Conservation (phyloP, 2,329 filamentous ascomycete species). For the Aspergillus jensenii region DNA sequence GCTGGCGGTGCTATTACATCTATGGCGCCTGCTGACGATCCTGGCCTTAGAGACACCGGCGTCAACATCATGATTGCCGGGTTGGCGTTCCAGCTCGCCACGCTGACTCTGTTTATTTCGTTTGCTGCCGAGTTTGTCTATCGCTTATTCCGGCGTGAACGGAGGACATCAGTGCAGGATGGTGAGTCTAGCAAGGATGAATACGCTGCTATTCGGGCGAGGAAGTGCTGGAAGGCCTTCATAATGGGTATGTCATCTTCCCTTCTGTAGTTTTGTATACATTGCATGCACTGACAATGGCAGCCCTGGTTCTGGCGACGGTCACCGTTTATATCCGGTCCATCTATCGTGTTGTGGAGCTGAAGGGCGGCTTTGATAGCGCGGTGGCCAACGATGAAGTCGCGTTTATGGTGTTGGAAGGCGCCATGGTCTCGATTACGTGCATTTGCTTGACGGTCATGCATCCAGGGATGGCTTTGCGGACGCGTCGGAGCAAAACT, state of each 20-base stretch:
- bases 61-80: constrained; percentile 66
- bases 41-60: constrained; percentile 36
- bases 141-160: constrained; percentile 25
- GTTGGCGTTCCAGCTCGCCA: constrained; percentile 60
- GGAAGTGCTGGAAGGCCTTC: neutral
- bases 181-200: neutral
- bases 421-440: constrained; percentile 52
- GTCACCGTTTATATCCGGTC: constrained; percentile 50
- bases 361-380: constrained; percentile 48
- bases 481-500: no score
- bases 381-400: constrained; percentile 50
- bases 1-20: constrained; percentile 41
- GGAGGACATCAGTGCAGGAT: neutral
- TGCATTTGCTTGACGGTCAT: constrained; percentile 25
- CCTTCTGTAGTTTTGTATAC: no score
- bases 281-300: no score
- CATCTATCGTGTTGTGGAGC: constrained; percentile 51
- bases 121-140: constrained; percentile 49
- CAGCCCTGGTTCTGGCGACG: constrained; percentile 32
- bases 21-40: neutral
- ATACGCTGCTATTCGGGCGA: neutral
- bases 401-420: constrained; percentile 54
- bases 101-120: constrained; percentile 55
- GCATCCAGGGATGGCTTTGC: neutral
- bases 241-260: neutral